Conservation (phyloP, 2,329 filamentous ascomycete species). For the Botryosphaeria dothidea region DNA sequence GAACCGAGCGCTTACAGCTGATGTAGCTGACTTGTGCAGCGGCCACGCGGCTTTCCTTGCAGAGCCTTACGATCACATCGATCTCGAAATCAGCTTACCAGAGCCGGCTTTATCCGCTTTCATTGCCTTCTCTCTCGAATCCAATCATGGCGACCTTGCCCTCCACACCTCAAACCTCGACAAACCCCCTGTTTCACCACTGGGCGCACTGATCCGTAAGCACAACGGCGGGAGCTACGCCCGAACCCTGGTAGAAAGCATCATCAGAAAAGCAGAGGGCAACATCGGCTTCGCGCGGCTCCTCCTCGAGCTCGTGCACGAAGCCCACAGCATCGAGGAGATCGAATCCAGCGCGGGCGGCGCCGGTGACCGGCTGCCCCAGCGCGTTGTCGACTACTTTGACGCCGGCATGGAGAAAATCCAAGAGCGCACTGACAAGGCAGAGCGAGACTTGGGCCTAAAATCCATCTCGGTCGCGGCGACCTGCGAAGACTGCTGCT, state of each 20-base stretch:
- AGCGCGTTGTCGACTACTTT: conserved; percentile 3
- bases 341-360: not conserved
- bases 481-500: not conserved
- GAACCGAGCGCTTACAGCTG: not conserved
- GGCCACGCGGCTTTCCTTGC: not conserved
- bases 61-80: not conserved
- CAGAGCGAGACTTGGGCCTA: not conserved
- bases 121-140: not conserved
- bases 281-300: not conserved
- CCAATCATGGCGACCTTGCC: not conserved
- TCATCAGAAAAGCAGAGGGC: not conserved
- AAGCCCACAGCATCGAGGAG: not conserved
- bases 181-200: not conserved
- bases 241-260: not conserved
- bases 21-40: not conserved
- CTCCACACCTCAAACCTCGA: not conserved
- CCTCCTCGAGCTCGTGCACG: not conserved
- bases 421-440: not conserved
- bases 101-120: not conserved
- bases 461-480: conserved; percentile 10
- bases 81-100: not conserved
- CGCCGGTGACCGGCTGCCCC: not conserved
- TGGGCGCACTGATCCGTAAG: not conserved
- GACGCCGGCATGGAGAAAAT: not conserved
- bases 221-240: not conserved